Base-by-base conservation (phyloP, 73 alveolate genomes). In the Uronychia binucleata region DNA sequence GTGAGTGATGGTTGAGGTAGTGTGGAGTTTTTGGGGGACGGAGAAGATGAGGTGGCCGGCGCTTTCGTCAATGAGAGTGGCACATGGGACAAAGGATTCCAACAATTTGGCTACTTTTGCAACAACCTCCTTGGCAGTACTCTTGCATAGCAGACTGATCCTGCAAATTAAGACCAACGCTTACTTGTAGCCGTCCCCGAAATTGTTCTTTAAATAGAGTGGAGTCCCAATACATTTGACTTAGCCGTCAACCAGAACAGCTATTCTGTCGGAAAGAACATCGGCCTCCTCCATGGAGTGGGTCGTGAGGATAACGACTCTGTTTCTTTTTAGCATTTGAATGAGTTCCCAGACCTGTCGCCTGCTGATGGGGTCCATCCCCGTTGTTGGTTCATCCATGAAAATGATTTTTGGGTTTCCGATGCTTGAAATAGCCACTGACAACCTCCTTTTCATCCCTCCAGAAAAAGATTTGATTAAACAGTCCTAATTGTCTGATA, bases 311-410 rank as follows among this genome's bases (percentile, higher is more conserved):
- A 94, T 77, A 67, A 94, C 90, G 74, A 87, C 94, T 26, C 96
- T 86, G 58, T 92, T 95, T 78, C 91, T 91, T 80, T 90, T 92
- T 0, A 92, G 79, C n/a, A 76, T 77, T 33, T 92, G 94, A 58
- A 94, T 83, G 74, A 94, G 87, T 57, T 88, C 85, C 98, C 98
- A 94, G 1, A 92, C 90, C 57, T 92, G 58, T 33, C 88, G 89
- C 77, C 98, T 88, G 59, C 89, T 82, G 80, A 88, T 85, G 25
- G 98, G 97, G 77, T 94, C 98, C 86, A 94, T 46, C 0, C 98
- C 98, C 19, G 96, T 92, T n/a, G 98, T 94, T 28, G 98, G 98
- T 74, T 94, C 98, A 79, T 94, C 98, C 88, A 94, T 60, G 31
- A 91, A 33, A 19, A 88, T 87, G 86, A 85, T 31, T 57, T 86